These are phyloP conservation scores for Sideroxylon spinosum DNA, from an alignment of 179 eudicot genomes.

Conservation along the genomic window DNA sequence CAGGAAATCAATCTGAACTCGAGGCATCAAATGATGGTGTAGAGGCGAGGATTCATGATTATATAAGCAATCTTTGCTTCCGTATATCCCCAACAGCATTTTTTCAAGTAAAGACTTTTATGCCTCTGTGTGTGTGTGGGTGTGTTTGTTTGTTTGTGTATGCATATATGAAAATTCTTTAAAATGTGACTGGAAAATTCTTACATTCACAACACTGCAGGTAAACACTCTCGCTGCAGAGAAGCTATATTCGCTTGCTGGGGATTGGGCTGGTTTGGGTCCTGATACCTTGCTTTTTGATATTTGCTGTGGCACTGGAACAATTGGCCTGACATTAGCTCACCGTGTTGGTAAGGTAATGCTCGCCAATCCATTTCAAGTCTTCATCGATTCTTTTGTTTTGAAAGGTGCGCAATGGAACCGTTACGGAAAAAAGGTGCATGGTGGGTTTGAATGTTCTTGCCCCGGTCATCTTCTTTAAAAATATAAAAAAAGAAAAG, in stretches of 20 bases:
- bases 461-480: background rate
- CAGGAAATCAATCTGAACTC: slow-evolving; percentile 28
- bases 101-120: slow-evolving; percentile 57
- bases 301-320: slow-evolving; percentile 96
- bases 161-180: background rate
- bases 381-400: slow-evolving; percentile 15
- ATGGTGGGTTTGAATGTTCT: background rate
- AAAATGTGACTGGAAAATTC: background rate
- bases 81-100: slow-evolving; percentile 90
- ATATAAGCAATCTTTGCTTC: slow-evolving; percentile 69
- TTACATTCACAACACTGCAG: slow-evolving; percentile 34
- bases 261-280: slow-evolving; percentile 91
- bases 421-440: background rate
- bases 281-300: slow-evolving; percentile 87
- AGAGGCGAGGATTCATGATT: slow-evolving; percentile 82
- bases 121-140: background rate
- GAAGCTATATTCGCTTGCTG: slow-evolving; percentile 89
- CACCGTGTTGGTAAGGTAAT: slow-evolving; percentile 96
- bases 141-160: no score
- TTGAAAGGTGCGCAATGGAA: background rate
- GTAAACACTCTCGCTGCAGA: slow-evolving; percentile 94
- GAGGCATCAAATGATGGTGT: slow-evolving; percentile 28
- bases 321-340: slow-evolving; percentile 94
- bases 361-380: slow-evolving; percentile 11
- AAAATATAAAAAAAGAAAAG: background rate